phyloP scores from a whole-genome alignment of 1,284 basidiomycete species.

The Pseudomicrostroma phylloplanum region DNA sequence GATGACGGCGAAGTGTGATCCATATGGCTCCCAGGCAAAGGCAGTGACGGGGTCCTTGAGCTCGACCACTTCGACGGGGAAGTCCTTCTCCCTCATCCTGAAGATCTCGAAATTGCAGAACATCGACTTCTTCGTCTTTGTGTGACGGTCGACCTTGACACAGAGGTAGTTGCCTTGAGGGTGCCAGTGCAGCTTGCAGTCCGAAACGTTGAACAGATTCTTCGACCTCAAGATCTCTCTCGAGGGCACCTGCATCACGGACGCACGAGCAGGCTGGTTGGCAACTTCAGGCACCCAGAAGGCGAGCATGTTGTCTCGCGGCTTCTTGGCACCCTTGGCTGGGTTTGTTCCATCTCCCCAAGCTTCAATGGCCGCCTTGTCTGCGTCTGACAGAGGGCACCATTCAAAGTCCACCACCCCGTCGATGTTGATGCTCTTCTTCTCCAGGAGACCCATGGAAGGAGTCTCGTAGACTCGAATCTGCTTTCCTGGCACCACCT shows the following conservation, averaged over 20 bases:
- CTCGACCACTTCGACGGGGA: slow-evolving; percentile 94
- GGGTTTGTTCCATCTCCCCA: slow-evolving; percentile 22
- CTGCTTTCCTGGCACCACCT: slow-evolving; percentile 78
- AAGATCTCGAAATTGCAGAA: slow-evolving; percentile 99
- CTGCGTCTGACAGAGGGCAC: slow-evolving; percentile 84
- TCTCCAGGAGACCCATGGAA: slow-evolving; percentile 86
- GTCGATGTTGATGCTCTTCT: slow-evolving; percentile 96
- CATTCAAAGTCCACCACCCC: slow-evolving; percentile 99
- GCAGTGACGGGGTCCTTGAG: slow-evolving; percentile 94
- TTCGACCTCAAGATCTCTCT: slow-evolving; percentile 82
- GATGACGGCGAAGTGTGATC: slow-evolving; percentile 91
- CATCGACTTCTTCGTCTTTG: slow-evolving; percentile 97
- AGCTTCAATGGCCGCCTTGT: slow-evolving; percentile 57
- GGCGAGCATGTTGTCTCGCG: slow-evolving; percentile 81
- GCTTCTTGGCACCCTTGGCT: slow-evolving; percentile 53
- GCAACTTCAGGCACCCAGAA: slow-evolving; percentile 95
- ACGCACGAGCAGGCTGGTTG: slow-evolving; percentile 95
- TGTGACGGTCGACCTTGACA: slow-evolving; percentile 98
- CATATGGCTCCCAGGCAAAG: slow-evolving; percentile 97
- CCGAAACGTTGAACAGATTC: slow-evolving; percentile 96
- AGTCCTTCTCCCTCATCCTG: slow-evolving; percentile 94
- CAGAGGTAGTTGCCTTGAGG: slow-evolving; percentile 98
- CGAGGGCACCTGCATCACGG: slow-evolving; percentile 80
- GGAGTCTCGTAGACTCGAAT: slow-evolving; percentile 97
- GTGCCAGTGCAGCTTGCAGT: slow-evolving; percentile 99